Percentiles rank a stretch among this genome's conserved stretches.
phyloP scores from a whole-genome alignment of 2,329 filamentous ascomycete genomes.

The Aspergillus caelatus region DNA sequence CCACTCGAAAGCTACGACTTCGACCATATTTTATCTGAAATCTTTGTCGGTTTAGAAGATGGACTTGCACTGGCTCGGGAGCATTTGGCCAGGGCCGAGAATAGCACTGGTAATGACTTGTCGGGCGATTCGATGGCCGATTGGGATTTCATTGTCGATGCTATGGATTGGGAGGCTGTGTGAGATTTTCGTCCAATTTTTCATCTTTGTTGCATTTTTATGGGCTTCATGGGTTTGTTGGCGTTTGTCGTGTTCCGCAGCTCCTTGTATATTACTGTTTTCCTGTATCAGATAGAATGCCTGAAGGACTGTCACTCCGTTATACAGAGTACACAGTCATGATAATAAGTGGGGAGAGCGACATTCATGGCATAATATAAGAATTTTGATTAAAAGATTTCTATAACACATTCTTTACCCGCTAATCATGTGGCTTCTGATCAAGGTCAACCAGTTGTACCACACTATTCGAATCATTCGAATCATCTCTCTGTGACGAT shows the following conservation, averaged over 20 bases:
- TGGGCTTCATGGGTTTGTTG: neutral
- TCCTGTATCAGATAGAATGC: neutral
- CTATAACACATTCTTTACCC: neutral
- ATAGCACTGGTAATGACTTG: conserved; percentile 14
- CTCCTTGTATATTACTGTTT: neutral
- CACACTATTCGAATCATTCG: neutral
- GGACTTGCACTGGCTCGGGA: conserved; percentile 57
- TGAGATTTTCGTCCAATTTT: conserved; percentile 13
- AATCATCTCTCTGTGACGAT: conserved; percentile 8
- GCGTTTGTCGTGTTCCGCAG: neutral
- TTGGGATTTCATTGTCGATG: conserved; percentile 63
- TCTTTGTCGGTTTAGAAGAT: conserved; percentile 63
- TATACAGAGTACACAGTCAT: too few relatives aligned
- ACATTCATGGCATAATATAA: neutral
- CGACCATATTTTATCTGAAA: conserved; percentile 58
- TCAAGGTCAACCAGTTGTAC: neutral
- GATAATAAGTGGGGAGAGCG: too few relatives aligned
- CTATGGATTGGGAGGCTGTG: conserved; percentile 60
- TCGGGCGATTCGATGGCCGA: conserved; percentile 43
- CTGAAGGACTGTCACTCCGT: too few relatives aligned
- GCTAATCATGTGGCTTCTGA: neutral
- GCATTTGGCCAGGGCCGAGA: conserved; percentile 43
- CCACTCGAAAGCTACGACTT: conserved; percentile 65
- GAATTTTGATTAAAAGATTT: neutral
- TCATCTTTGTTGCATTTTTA: too few relatives aligned